phyloP scores from a whole-genome alignment of 208 protist species.

The Crithidia fasciculata region DNA sequence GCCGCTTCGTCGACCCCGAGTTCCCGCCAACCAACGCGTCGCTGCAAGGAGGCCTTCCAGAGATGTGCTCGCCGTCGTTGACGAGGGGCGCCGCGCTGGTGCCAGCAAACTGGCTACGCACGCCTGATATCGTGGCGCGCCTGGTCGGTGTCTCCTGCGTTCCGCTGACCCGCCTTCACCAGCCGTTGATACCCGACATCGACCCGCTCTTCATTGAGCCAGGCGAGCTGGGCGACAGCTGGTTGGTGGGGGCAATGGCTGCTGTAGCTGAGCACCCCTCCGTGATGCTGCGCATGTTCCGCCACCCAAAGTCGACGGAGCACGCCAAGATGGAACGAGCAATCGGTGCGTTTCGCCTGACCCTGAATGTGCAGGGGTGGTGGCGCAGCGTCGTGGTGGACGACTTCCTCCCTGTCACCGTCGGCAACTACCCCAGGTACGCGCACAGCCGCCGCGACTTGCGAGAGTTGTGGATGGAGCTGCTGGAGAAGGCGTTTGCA shows the following conservation, averaged over 20 bases:
- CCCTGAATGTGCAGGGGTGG: constrained; percentile 69
- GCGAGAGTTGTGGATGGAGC: constrained; percentile 75
- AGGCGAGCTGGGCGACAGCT: constrained; percentile 65
- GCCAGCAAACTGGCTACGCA: constrained; percentile 4
- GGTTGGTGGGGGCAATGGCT: constrained; percentile 66
- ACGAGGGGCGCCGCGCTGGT: background rate
- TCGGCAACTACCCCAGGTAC: constrained; percentile 40
- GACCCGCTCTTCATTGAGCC: constrained; percentile 42
- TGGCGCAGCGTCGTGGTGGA: constrained; percentile 79
- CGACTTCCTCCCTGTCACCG: constrained; percentile 61
- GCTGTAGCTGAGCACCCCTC: constrained; percentile 49
- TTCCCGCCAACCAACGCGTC: constrained; percentile 5
- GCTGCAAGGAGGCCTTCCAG: background rate
- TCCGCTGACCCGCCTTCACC: constrained; percentile 8
- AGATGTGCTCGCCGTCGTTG: background rate
- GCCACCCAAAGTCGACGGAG: constrained; percentile 19
- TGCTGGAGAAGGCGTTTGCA: constrained; percentile 86
- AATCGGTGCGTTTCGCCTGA: constrained; percentile 69
- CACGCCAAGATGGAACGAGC: constrained; percentile 34
- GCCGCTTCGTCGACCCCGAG: constrained; percentile 16
- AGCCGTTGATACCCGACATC: background rate
- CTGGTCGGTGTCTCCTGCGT: background rate
- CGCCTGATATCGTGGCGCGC: constrained; percentile 7
- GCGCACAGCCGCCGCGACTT: constrained; percentile 49
- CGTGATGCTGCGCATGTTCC: constrained; percentile 39